These are phyloP conservation scores for Colletotrichum acutatum DNA, from an alignment of 2,329 filamentous ascomycete species.

Conservation along the genomic window DNA sequence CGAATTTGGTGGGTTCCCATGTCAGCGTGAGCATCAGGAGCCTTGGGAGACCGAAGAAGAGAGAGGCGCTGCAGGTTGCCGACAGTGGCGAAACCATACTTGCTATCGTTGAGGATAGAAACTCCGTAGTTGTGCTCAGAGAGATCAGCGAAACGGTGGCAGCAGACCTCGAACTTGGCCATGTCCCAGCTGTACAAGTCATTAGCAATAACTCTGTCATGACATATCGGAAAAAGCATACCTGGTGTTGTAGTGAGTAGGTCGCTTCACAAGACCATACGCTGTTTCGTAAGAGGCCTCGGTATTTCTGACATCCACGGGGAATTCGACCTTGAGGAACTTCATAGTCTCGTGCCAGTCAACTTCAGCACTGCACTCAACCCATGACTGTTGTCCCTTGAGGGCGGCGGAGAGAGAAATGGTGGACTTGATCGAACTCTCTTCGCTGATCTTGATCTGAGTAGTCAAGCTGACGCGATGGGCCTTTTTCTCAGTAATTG, in stretches of 20 bases:
- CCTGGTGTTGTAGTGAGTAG: conserved; percentile 97
- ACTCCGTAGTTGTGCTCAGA: conserved; percentile 91
- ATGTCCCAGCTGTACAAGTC: conserved; percentile 78
- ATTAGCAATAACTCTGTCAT: neutral
- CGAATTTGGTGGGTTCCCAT: conserved; percentile 91
- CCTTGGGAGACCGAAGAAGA: conserved; percentile 87
- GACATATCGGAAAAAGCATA: conserved; percentile 40
- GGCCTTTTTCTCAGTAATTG: conserved; percentile 76
- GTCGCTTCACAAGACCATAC: conserved; percentile 87
- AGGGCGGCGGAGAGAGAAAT: conserved; percentile 81
- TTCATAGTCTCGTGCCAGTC: conserved; percentile 98
- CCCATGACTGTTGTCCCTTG: conserved; percentile 72
- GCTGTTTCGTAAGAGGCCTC: conserved; percentile 97
- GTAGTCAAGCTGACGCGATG: conserved; percentile 86
- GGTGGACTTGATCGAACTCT: conserved; percentile 87
- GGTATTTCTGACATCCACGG: conserved; percentile 88
- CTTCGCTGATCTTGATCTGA: conserved; percentile 86
- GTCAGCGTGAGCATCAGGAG: conserved; percentile 91
- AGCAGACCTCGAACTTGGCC: conserved; percentile 98
- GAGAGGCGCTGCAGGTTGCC: conserved; percentile 92
- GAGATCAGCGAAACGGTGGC: conserved; percentile 92
- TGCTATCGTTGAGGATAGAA: conserved; percentile 92
- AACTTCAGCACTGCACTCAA: conserved; percentile 87
- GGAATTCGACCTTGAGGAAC: conserved; percentile 98
- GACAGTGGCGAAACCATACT: conserved; percentile 93